Base-by-base conservation (phyloP, 1,139 yeast genomes). In the Protomyces inundatus region DNA sequence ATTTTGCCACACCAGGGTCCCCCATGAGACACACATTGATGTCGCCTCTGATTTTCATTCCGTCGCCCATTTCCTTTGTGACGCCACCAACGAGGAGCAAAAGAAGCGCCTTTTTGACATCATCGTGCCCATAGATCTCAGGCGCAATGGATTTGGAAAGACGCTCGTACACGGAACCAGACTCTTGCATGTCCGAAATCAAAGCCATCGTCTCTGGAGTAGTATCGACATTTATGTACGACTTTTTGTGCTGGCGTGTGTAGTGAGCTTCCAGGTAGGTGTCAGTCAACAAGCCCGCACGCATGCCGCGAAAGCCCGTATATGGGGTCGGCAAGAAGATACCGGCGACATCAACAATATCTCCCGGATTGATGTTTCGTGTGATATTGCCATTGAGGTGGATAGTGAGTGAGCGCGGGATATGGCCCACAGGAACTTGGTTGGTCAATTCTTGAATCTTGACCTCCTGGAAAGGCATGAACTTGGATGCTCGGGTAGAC, bases 1-100 rank as follows among this genome's bases (percentile, higher is more conserved):
- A 93, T 76, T 95, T 95, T 71, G 99, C 99, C 65, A 95, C 98
- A 81, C 98, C 98, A 48, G 99, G 99, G 73, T 95, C 99, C 70
- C 99, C 99, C 98, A 95, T 93, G 65, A 95, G 81, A 78, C 98
- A 88, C 63, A 95, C 85, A 74, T 95, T 95, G 69, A 95, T 89
- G 74, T 95, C 98, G 73, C 99, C 99, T 79, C 99, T 86, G 73
- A 95, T 93, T 72, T 87, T 86, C 87, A 95, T 84, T 68, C 99
- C 99, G 77, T 95, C 98, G 54, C 96, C 96, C 70, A 91, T 85
- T 73, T 85, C 89, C 75, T 95, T 95, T 64, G 96, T 88, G 40
- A 91, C 98, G 73, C 98, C 98, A 65, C 98, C 97, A 70, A 95
- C 90, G 56, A 95, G 80, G 65, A 93, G 79, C 67, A 95, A 77